Evolutionary conservation across 306 rosid genomes (phyloP).

Genomic region (Begonia masoniana): DNA sequence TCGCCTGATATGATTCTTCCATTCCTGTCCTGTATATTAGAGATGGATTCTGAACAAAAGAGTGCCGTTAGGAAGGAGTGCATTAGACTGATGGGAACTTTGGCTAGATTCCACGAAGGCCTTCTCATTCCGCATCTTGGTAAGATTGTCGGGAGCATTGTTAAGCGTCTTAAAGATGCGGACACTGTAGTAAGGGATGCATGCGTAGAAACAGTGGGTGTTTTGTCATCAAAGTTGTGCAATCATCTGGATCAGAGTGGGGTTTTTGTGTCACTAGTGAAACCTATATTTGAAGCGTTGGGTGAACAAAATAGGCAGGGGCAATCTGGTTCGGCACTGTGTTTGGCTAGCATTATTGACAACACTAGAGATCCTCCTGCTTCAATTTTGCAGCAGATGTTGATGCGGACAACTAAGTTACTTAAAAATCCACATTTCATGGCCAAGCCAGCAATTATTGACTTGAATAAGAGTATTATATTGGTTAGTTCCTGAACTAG

Average conservation of each 20-base stretch:
- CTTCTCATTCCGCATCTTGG: constrained; percentile 42
- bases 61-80: constrained; percentile 48
- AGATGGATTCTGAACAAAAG: constrained; percentile 57
- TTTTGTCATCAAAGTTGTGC: constrained; percentile 31
- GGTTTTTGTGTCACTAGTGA: constrained; percentile 37
- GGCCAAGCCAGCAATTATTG: constrained; percentile 63
- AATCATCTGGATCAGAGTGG: constrained; percentile 15
- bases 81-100: constrained; percentile 35
- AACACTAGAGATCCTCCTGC: constrained; percentile 48
- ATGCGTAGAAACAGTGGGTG: constrained; percentile 40
- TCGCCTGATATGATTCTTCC: constrained; percentile 45
- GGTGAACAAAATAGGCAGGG: constrained; percentile 77
- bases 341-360: constrained; percentile 47
- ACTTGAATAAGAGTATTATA: constrained; percentile 50
- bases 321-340: constrained; percentile 53
- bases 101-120: constrained; percentile 22
- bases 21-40: constrained; percentile 54
- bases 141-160: constrained; percentile 46
- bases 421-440: constrained; percentile 63
- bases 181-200: constrained; percentile 66
- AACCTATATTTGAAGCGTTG: constrained; percentile 61
- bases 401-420: constrained; percentile 48
- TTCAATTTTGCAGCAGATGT: constrained; percentile 48
- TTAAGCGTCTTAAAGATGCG: constrained; percentile 54
- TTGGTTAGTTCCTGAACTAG: constrained; percentile 22